Evolutionary conservation across 2,329 filamentous ascomycete genomes (phyloP).

Genomic region (Aphanoascus verrucosus): DNA sequence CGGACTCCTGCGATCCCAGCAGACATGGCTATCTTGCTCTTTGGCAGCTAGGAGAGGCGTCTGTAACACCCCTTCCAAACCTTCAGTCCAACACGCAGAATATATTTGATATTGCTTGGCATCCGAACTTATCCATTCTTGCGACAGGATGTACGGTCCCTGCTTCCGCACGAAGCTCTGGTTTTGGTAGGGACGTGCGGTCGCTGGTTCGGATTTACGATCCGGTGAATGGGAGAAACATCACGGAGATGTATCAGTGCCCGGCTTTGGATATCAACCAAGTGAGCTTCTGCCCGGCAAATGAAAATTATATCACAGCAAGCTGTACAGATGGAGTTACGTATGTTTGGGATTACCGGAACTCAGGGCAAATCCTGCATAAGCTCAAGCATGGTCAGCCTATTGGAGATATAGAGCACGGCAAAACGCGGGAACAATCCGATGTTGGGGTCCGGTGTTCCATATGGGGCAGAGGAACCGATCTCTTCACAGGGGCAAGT

Average conservation of each 20-base stretch:
- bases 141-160: constrained; percentile 42
- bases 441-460: constrained; percentile 51
- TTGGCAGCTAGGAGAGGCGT: constrained; percentile 41
- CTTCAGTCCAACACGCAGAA: constrained; percentile 42
- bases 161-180: constrained; percentile 18
- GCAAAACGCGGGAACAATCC: constrained; percentile 36
- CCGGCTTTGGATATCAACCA: constrained; percentile 53
- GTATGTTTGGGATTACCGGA: constrained; percentile 51
- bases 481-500: constrained; percentile 50
- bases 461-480: constrained; percentile 44
- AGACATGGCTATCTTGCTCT: constrained; percentile 44
- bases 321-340: constrained; percentile 50
- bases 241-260: constrained; percentile 43
- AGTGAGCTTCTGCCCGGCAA: constrained; percentile 40
- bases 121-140: constrained; percentile 41
- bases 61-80: constrained; percentile 25
- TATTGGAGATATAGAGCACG: constrained; percentile 37
- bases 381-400: constrained; percentile 42
- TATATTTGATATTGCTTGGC: constrained; percentile 51
- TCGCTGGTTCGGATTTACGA: constrained; percentile 47
- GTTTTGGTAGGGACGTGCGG: constrained; percentile 30
- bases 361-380: constrained; percentile 38
- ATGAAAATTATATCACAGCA: constrained; percentile 44
- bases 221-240: constrained; percentile 26
- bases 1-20: constrained; percentile 25